Evolutionary conservation across 2,329 filamentous ascomycete species (phyloP), one percentile per base, ranked within the genome.

Genomic region (Ophiosphaerella herpotricha): DNA sequence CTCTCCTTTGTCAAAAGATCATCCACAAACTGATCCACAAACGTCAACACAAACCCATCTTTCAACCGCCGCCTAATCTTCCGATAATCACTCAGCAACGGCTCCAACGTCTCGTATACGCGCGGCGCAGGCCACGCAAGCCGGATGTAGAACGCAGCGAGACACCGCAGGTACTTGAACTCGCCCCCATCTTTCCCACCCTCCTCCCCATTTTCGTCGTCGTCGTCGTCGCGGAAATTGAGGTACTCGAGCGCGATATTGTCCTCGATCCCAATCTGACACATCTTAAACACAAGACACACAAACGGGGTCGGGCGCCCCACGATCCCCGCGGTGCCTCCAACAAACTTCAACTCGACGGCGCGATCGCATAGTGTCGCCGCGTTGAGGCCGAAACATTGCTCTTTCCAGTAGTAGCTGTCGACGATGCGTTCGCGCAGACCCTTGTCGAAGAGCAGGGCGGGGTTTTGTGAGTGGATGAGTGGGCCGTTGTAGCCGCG

Each of bases 381-480:
- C 3, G 84, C 83, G 77, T 97, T 99, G 58, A 99, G 82, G 36
- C 89, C 94, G 75, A 97, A 99, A 73, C 94, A 97, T 77, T 97
- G 92, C 76, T 97, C 94, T 75, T 97, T 97, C 89, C 91, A 99
- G 79, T 96, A 99, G 77, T 96, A 95, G 45, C 86, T 90, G 69
- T 96, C 91, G 61, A 92, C 86, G 74, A 99, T 97, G 70, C 94
- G 91, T 76, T 99, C 94, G 69, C 90, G 89, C 59, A 97, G 91
- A 35, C 91, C 89, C 74, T 96, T 96, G 75, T 97, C 93, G 82
- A 97, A 89, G 52, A 97, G 89, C 4, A 89, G 92, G n/a, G 91
- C 90, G 1, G 93, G 93, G 77, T 97, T 97, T 67, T 95, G 88
- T 53, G 91, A 91, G 71, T 93, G 91, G 56, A 94, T 87, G 18